Base-by-base conservation (phyloP, 1,284 basidiomycete genomes). In the Entoloma clypeatum region DNA sequence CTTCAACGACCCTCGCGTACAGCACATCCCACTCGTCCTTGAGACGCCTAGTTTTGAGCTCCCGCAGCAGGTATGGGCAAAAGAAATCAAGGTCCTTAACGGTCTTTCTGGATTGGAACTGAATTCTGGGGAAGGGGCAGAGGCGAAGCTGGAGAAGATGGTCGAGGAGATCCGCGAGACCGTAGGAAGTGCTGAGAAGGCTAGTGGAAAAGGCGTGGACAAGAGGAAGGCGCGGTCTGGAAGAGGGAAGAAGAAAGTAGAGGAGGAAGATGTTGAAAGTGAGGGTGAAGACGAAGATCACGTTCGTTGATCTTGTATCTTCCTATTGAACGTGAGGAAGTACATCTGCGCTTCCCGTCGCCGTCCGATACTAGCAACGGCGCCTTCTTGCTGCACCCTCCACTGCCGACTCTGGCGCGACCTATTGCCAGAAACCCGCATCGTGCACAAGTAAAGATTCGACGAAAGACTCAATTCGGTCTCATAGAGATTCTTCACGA, bases 21-120 rank as follows among this genome's bases (percentile, higher is more conserved):
- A 77, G 45, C 64, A 74, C 32, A 83, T 92, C 29, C 90, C 90
- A 2, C 70, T 93, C 29, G 77, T 92, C 25, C 75, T 93, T 13
- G 90, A 94, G 60, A 92, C 90, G 0, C 87, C 87, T 0, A 72
- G 68, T 21, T 75, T 77, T 41, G 79, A 80, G 45, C 60, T 64
- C 17, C 67, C 76, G n/a, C 41, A 29, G 8, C 69, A 74, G 7
- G 72, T 90, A 0, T 92, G 89, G 87, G 68, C 68, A 14, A 70
- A 70, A 43, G 90, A 93, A 60, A 82, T 92, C 19, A 67, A 71
- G 23, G 69, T 78, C 2, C 58, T 87, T 31, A 70, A 81, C 39
- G 52, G 51, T 13, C 48, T 86, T 5, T 71, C 73, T 1, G 60
- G 59, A 3, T 22, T 55, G 6, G 32, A 43, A 6, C 18, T 37